phyloP scores from a whole-genome alignment of 805 yeast genomes.

The Lipomyces yamadae region DNA sequence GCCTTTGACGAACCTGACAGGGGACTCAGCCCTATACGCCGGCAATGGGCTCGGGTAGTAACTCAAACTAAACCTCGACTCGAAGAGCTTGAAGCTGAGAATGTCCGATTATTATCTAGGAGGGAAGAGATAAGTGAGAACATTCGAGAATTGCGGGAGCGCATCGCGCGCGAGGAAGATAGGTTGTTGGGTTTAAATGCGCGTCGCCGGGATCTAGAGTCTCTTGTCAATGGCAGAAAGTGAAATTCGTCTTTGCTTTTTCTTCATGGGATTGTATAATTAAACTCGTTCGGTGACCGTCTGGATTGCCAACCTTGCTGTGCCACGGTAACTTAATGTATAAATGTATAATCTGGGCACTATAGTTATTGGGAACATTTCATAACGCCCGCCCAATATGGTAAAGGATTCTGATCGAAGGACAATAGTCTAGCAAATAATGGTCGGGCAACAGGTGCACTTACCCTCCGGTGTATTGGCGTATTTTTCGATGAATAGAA shows the following conservation, averaged over 20 bases:
- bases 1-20: background rate
- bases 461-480: too few species aligned
- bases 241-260: background rate
- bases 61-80: background rate
- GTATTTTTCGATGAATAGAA: too few species aligned
- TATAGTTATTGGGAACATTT: too few species aligned
- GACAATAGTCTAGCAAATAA: too few species aligned
- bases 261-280: too few species aligned
- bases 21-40: background rate
- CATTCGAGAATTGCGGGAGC: background rate
- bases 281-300: too few species aligned
- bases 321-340: too few species aligned
- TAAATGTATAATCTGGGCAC: too few species aligned
- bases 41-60: background rate
- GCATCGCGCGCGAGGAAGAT: background rate
- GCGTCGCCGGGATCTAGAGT: slow-evolving; percentile 2
- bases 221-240: background rate
- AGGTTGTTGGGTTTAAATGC: background rate
- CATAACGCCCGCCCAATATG: too few species aligned
- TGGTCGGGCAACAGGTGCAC: too few species aligned
- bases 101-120: background rate
- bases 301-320: too few species aligned
- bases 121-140: background rate
- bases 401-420: too few species aligned
- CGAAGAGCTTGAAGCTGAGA: background rate